Evolutionary conservation across 106 monocot species (phyloP).

Genomic region (Triglochin maritima): DNA sequence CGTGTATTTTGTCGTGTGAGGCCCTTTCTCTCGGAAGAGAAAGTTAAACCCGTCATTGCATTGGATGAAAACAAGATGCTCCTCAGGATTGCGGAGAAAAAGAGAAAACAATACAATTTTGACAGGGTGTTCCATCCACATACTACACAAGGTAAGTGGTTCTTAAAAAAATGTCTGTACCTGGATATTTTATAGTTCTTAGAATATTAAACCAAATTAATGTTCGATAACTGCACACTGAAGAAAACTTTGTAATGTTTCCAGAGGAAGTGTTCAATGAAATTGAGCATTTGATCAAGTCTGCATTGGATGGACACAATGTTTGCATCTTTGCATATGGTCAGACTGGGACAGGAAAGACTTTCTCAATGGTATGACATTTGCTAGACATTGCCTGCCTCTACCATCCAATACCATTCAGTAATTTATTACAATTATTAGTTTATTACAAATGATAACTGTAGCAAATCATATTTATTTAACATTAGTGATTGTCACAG

Average conservation of each 20-base stretch:
- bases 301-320: slow-evolving; percentile 62
- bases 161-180: background rate
- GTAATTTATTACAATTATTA: too few species aligned
- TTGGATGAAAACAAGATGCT: slow-evolving; percentile 37
- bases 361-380: slow-evolving; percentile 56
- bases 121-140: slow-evolving; percentile 48
- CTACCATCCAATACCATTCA: too few species aligned
- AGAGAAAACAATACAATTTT: slow-evolving; percentile 39
- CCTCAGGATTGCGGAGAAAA: slow-evolving; percentile 27
- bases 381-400: too few species aligned
- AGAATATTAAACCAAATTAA: too few species aligned
- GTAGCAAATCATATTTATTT: too few species aligned
- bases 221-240: too few species aligned
- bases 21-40: slow-evolving; percentile 37
- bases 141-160: slow-evolving; percentile 54
- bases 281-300: slow-evolving; percentile 61
- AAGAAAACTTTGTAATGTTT: too few species aligned
- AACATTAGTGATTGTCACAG: slow-evolving; percentile 13
- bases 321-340: slow-evolving; percentile 70
- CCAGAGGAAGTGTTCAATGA: slow-evolving; percentile 63
- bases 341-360: slow-evolving; percentile 64
- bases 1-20: slow-evolving; percentile 63
- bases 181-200: background rate
- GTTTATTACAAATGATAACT: too few species aligned
- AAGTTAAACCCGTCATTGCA: slow-evolving; percentile 14